Evolutionary conservation across 2,329 filamentous ascomycete genomes (phyloP).

Genomic region (Xylariaceae sp.): DNA sequence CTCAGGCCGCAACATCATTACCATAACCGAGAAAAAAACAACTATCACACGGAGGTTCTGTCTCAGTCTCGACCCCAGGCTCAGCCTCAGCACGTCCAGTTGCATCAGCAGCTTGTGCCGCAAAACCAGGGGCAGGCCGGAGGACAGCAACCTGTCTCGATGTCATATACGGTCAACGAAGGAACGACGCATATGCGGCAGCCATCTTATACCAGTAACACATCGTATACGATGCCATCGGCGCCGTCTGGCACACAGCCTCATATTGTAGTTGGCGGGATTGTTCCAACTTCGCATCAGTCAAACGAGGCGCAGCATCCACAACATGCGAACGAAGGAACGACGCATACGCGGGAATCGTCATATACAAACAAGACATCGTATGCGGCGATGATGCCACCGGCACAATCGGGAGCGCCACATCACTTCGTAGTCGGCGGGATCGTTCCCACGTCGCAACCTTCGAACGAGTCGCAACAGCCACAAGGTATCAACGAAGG

Average conservation of each 20-base stretch:
- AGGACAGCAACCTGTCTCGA: constrained; percentile 13
- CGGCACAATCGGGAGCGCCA: constrained; percentile 12
- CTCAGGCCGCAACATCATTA: constrained; percentile 14
- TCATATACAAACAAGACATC: constrained; percentile 7
- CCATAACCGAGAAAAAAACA: constrained; percentile 12
- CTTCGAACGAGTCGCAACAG: background rate
- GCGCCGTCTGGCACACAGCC: constrained; percentile 11
- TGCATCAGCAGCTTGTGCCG: background rate
- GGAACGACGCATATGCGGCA: constrained; percentile 6
- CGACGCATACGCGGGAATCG: constrained; percentile 3
- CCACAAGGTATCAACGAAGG: background rate
- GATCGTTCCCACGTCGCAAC: constrained; percentile 3
- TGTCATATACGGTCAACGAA: constrained; percentile 16
- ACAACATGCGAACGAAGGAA: constrained; percentile 8
- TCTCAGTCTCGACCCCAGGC: background rate
- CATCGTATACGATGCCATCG: constrained; percentile 12
- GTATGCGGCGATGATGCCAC: constrained; percentile 2
- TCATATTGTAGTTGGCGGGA: constrained; percentile 1
- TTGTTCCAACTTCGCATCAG: constrained; percentile 4
- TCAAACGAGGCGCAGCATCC: too few species aligned
- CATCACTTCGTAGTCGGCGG: constrained; percentile 4
- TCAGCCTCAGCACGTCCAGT: constrained; percentile 3
- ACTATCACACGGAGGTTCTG: constrained; percentile 1
- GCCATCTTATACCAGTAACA: constrained; percentile 7
- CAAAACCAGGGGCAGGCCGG: constrained; percentile 1